Conservation (phyloP, 108 stramenopile species). For the Stephanodiscus triporus region DNA sequence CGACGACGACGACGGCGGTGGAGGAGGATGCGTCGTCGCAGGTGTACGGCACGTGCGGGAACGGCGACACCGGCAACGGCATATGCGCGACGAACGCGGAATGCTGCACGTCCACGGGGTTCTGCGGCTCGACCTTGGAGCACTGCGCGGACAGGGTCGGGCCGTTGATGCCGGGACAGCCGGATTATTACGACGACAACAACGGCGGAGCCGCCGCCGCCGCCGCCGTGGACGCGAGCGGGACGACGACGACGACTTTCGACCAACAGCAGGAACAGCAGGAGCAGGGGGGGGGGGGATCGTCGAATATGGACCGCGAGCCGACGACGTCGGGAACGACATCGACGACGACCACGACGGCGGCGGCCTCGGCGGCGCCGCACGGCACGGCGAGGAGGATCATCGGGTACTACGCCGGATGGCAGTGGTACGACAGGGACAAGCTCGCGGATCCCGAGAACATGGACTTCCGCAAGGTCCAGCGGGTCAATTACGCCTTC, state of each 20-base stretch:
- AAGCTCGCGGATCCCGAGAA: constrained; percentile 38
- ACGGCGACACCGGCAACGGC: constrained; percentile 3
- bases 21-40: too few relatives aligned
- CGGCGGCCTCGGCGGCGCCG: background rate
- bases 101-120: background rate
- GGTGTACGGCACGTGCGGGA: constrained; percentile 5
- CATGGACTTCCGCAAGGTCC: constrained; percentile 41
- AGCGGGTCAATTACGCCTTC: constrained; percentile 46
- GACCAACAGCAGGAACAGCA: background rate
- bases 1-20: too few relatives aligned
- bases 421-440: constrained; percentile 51
- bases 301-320: too few relatives aligned
- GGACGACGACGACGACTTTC: too few relatives aligned
- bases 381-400: constrained; percentile 30
- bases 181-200: background rate
- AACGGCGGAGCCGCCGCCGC: too few relatives aligned
- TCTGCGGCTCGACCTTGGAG: constrained; percentile 3
- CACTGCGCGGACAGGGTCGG: constrained; percentile 5
- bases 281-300: background rate
- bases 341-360: background rate
- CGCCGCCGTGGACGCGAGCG: too few relatives aligned
- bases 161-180: background rate
- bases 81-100: background rate
- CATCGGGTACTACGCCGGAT: constrained; percentile 44
- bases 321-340: background rate